phyloP scores from a whole-genome alignment of 1,139 yeast species.

The Debaryomyces robertsiae region DNA sequence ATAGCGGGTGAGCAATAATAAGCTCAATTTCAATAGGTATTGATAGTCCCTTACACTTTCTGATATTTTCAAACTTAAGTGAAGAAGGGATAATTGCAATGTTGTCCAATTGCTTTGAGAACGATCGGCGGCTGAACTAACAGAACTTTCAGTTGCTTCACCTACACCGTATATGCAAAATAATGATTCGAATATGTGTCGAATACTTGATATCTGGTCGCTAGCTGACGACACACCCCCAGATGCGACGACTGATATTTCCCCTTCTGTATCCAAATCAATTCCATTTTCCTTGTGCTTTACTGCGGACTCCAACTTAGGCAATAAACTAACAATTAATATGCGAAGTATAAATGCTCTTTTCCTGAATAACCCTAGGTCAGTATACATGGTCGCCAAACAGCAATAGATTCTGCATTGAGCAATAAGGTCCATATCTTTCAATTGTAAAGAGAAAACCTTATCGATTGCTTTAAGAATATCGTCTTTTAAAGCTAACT shows the following conservation, averaged over 20 bases:
- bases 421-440: conserved; percentile 49
- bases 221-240: neutral
- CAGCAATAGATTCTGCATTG: conserved; percentile 66
- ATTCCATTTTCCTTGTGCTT: conserved; percentile 9
- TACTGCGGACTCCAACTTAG: conserved; percentile 32
- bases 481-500: conserved; percentile 35
- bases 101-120: conserved; percentile 51
- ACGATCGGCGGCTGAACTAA: conserved; percentile 25
- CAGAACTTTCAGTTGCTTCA: conserved; percentile 29
- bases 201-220: conserved; percentile 20
- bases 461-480: conserved; percentile 55
- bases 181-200: conserved; percentile 41
- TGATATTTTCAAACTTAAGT: conserved; percentile 56
- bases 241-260: conserved; percentile 1
- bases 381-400: conserved; percentile 65
- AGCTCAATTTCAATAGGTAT: conserved; percentile 50
- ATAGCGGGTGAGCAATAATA: conserved; percentile 57
- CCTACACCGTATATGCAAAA: conserved; percentile 46
- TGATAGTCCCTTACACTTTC: conserved; percentile 51
- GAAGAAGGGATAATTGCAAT: conserved; percentile 59
- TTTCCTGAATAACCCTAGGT: conserved; percentile 65
- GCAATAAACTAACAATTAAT: conserved; percentile 54
- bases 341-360: conserved; percentile 69
- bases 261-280: conserved; percentile 11
- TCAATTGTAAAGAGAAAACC: conserved; percentile 40